phyloP scores from a whole-genome alignment of 83 land plant genomes.

The Diphasiastrum complanatum region DNA sequence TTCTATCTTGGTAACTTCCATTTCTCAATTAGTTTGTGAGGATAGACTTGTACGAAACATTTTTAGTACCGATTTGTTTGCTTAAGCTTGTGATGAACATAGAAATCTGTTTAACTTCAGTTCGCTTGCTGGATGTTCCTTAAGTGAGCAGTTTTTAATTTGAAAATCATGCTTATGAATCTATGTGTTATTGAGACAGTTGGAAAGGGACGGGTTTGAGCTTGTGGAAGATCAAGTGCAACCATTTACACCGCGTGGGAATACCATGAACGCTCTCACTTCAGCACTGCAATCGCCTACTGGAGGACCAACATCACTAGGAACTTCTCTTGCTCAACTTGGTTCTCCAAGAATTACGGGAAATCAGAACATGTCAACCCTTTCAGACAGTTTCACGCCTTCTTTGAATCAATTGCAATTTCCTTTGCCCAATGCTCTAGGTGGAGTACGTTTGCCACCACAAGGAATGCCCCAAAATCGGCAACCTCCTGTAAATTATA shows the following conservation, averaged over 20 bases:
- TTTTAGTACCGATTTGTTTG: neutral
- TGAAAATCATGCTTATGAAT: neutral
- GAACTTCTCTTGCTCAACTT: constrained; percentile 35
- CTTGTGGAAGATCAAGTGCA: constrained; percentile 50
- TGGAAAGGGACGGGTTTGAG: constrained; percentile 58
- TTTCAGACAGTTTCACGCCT: constrained; percentile 29
- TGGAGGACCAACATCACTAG: constrained; percentile 40
- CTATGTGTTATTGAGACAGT: constrained; percentile 27
- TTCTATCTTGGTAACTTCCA: constrained; percentile 44
- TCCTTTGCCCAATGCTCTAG: constrained; percentile 37
- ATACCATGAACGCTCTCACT: constrained; percentile 31
- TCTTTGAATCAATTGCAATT: constrained; percentile 28
- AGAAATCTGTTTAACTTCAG: neutral
- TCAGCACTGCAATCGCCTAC: constrained; percentile 39
- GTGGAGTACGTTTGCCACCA: constrained; percentile 43
- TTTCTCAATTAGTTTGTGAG: constrained; percentile 13
- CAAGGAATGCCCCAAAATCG: constrained; percentile 46
- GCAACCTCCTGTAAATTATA: constrained; percentile 29
- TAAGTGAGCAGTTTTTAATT: neutral
- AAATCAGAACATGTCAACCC: constrained; percentile 42
- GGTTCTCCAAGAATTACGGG: constrained; percentile 36
- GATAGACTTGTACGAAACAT: neutral
- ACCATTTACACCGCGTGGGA: constrained; percentile 32
- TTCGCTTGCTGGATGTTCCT: neutral
- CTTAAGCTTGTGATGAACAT: neutral